A percentile compares a stretch with the other conserved stretches of the same genome.
Evolutionary conservation across 805 yeast species (phyloP).

Genomic region (Metschnikowia similis): DNA sequence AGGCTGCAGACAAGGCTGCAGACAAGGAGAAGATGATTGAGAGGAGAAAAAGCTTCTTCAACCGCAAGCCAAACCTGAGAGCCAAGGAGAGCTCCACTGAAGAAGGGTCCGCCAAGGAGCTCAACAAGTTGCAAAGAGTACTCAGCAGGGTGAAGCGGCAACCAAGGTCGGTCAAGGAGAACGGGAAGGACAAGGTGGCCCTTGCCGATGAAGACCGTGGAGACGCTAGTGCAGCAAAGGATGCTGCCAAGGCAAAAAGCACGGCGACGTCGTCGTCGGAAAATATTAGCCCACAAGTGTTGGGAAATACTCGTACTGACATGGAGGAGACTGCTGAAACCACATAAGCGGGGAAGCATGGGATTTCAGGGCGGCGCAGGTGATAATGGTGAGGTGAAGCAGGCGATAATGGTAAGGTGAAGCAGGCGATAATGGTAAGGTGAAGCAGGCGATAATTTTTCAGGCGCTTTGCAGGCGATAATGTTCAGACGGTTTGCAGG

Average conservation of each 20-base stretch:
- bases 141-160: constrained; percentile 1
- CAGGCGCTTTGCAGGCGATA: too few relatives aligned
- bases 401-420: too few relatives aligned
- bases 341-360: not conserved
- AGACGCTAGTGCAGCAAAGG: not conserved
- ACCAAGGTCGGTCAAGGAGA: not conserved
- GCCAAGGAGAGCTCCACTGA: not conserved
- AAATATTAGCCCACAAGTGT: not conserved
- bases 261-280: not conserved
- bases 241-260: not conserved
- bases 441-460: too few relatives aligned
- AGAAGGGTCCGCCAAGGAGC: not conserved
- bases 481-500: not conserved
- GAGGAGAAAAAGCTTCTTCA: constrained; percentile 9
- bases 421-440: too few relatives aligned
- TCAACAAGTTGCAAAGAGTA: constrained; percentile 1
- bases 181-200: not conserved
- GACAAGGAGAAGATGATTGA: constrained; percentile 1
- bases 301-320: not conserved
- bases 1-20: constrained; percentile 20
- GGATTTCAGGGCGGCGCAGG: not conserved
- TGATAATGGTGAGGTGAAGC: not conserved
- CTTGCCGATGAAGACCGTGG: not conserved
- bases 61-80: not conserved
- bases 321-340: not conserved